Evolutionary conservation across 306 rosid species (phyloP).

Genomic region (Potentilla sterilis): DNA sequence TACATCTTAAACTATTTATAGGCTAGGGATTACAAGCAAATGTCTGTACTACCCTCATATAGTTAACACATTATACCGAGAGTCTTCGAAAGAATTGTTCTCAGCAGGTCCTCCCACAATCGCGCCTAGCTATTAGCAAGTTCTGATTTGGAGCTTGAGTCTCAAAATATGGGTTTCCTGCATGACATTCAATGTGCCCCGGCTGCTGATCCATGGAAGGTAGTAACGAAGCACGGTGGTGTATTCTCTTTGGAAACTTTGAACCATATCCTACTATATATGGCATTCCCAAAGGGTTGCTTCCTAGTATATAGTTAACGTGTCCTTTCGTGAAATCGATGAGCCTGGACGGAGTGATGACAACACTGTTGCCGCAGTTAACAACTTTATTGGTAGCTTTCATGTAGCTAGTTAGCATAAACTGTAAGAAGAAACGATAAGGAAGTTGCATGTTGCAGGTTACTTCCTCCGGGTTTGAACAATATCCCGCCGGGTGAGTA

Average conservation of each 20-base stretch:
- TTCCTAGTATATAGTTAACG: constrained; percentile 4
- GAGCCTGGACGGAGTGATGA: not conserved
- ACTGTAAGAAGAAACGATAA: not conserved
- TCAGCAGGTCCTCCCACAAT: not conserved
- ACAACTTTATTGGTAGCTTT: not conserved
- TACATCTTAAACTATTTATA: too few species aligned
- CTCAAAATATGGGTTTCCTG: not conserved
- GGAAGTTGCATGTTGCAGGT: constrained; percentile 5
- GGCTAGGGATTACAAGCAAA: too few species aligned
- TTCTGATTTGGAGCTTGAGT: not conserved
- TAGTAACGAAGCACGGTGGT: constrained; percentile 1
- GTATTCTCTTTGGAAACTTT: constrained; percentile 4
- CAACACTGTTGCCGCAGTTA: not conserved
- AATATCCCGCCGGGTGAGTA: not conserved
- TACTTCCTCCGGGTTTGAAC: constrained; percentile 9
- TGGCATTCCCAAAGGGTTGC: not conserved
- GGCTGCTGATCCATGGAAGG: not conserved
- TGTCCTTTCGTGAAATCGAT: not conserved
- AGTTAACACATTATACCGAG: too few species aligned
- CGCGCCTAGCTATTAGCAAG: not conserved
- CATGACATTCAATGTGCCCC: not conserved
- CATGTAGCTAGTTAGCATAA: constrained; percentile 1
- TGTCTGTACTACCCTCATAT: too few species aligned
- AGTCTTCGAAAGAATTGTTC: not conserved
- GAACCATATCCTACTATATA: not conserved